Evolutionary conservation across 768 basidiomycete genomes (phyloP).

Genomic region (Amanita exitialis): DNA sequence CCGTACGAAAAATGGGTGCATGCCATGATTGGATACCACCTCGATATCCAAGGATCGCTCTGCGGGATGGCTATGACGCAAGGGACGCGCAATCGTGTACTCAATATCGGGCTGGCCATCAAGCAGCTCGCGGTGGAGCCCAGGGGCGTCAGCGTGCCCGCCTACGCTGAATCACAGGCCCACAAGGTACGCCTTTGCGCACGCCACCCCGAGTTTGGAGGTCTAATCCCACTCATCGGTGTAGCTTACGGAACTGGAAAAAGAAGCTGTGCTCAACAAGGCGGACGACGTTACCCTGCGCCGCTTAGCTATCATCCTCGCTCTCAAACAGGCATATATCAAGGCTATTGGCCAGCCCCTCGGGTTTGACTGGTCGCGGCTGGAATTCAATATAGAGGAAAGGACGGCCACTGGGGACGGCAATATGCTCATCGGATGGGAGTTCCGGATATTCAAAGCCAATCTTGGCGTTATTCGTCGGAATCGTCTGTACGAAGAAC

Average conservation of each 20-base stretch:
- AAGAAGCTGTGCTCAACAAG: conserved; percentile 26
- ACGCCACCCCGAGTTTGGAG: conserved; percentile 2
- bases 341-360: conserved; percentile 74
- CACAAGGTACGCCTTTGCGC: conserved; percentile 49
- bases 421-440: conserved; percentile 68
- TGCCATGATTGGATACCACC: conserved; percentile 75
- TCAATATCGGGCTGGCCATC: conserved; percentile 77
- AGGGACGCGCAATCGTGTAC: conserved; percentile 61
- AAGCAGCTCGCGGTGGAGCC: conserved; percentile 59
- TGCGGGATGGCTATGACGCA: conserved; percentile 86
- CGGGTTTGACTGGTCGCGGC: conserved; percentile 73
- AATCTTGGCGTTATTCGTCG: conserved; percentile 58
- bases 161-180: conserved; percentile 63
- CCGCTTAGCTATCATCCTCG: conserved; percentile 66
- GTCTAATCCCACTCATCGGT: conserved; percentile 11
- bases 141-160: conserved; percentile 41
- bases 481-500: conserved; percentile 47
- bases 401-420: conserved; percentile 58
- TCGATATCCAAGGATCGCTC: conserved; percentile 55
- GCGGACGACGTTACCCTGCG: conserved; percentile 60
- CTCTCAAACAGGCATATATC: conserved; percentile 76
- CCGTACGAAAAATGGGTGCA: conserved; percentile 54
- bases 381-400: conserved; percentile 69
- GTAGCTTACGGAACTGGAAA: conserved; percentile 31
- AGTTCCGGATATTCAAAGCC: conserved; percentile 73